Percentiles rank a stretch among this genome's conserved stretches.
Conservation (phyloP, 2,329 filamentous ascomycete species). For the Teratosphaeria destructans region DNA sequence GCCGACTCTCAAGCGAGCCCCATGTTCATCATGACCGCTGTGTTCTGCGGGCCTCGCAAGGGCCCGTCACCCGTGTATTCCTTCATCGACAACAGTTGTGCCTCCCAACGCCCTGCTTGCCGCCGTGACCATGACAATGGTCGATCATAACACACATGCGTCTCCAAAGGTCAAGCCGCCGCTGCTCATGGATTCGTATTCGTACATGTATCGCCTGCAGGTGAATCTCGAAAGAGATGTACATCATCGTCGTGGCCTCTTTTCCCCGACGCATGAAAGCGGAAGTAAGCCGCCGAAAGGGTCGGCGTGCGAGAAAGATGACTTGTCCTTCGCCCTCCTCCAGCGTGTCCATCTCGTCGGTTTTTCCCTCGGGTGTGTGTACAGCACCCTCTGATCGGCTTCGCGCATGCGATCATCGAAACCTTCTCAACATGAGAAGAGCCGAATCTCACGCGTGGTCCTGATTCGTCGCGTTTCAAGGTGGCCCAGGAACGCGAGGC, state of each 20-base stretch:
- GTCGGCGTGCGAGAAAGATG: not conserved
- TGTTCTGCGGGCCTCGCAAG: not conserved
- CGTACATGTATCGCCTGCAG: not conserved
- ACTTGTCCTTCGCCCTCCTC: not conserved
- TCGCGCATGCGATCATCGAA: not conserved
- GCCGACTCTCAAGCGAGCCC: not conserved
- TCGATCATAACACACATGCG: not conserved
- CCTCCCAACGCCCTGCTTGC: not conserved
- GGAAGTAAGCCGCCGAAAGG: no score
- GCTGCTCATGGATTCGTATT: not conserved
- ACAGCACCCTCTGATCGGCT: not conserved
- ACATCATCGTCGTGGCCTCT: not conserved
- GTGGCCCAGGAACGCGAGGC: not conserved
- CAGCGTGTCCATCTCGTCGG: not conserved
- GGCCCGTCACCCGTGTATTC: not conserved
- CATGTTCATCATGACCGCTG: not conserved
- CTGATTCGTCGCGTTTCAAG: not conserved
- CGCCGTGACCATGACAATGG: not conserved
- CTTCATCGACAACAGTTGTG: not conserved
- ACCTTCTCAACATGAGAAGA: not conserved
- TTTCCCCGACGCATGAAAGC: not conserved
- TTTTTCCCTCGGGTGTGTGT: not conserved
- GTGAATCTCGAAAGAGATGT: not conserved
- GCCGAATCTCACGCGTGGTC: not conserved
- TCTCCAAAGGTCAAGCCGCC: not conserved